Base-by-base conservation (phyloP, 768 basidiomycete species). In the Pisolithus microcarpus region DNA sequence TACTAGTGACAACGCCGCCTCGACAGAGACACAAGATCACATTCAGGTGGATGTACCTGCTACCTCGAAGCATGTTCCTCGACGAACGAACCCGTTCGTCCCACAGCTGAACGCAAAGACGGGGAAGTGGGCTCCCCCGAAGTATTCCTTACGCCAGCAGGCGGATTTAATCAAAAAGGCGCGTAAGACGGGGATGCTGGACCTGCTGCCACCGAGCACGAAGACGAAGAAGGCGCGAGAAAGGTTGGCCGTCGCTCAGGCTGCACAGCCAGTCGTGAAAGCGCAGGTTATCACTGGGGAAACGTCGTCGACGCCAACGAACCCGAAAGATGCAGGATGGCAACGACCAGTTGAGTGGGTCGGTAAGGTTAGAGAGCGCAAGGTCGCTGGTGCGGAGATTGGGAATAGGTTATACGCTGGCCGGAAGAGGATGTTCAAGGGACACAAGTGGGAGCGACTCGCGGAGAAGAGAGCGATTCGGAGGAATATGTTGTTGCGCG, bases 391-490 rank as follows among this genome's bases (percentile, higher is more conserved):
- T 50, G 69, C 77, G 46, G 73, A 82, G 52, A 60, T 74, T 59
- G 84, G 85, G 34, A 76, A 77, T 55, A 75, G 79, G 49, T 67
- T 91, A 57, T 92, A 91, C 56, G 80, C 83, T 9, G 81, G 75
- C 52, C 86, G 78, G 78, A 85, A 81, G 75, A 73, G 77, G 55
- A 91, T 91, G 89, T 91, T 92, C 80, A 92, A 91, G 75, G 89
- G 89, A n/a, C 89, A 91, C 74, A 85, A 79, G 59, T 90, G 85
- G 84, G 85, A 91, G 70, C 78, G 86, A 34, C 62, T 70, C 56
- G 73, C 72, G 57, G 73, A 70, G 51, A 72, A 73, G 61, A 72
- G 71, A 56, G 65, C 69, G 50, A 68, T 67, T 60, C 77, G 74
- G 61, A 79, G 71, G 56, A 69, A 69, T 50, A 74, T 82, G 46